Base-by-base conservation (phyloP, 306 rosid species). In the Neltuma alba region DNA sequence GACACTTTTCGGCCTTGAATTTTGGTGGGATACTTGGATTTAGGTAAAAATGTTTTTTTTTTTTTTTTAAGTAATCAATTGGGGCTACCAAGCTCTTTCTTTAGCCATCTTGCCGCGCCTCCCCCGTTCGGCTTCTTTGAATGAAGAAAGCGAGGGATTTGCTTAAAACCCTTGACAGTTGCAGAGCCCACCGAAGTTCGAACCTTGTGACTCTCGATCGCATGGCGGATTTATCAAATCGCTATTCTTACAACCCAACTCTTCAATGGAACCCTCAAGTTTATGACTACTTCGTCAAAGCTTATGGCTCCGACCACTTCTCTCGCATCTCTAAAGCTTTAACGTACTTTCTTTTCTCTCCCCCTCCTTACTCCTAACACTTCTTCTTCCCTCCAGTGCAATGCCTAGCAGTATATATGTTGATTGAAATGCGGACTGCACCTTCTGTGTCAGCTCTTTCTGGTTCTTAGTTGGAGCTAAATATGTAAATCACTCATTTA, bases 131-230 rank as follows among this genome's bases (percentile, higher is more conserved):
- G 54, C 81, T 60, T 52, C 83, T 84, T 88, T 87, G 97, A 87
- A 93, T 89, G 98, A 89, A 82, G 91, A 89, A 89, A 87, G 94
- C 79, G 92, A 84, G 94, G 90, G 90, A 81, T 60, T 47, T 87
- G 15, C 45, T 83, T 75, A 78, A 61, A 82, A 78, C 84, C 82
- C 74, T 68, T 12, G 20, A 33, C 83, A 33, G 68, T 7, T 20
- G 58, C 84, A 67, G 61, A 74, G 52, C 36, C 76, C 77, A 79
- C 73, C 65, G 79, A 79, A 61, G 87, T 75, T 74, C 73, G 23
- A 71, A 75, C 72, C 18, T 47, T 42, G 18, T 82, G 28, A 0
- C 83, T 36, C 71, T 33, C n/a, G 7, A 14, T 3, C 79, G 80
- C 83, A 91, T 92, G 81, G 92, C 89, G 76, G 85, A 80, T 71